Evolutionary conservation across 2,329 filamentous ascomycete species (phyloP), one percentile per base, ranked within the genome.

Genomic region (Colletotrichum camelliae): DNA sequence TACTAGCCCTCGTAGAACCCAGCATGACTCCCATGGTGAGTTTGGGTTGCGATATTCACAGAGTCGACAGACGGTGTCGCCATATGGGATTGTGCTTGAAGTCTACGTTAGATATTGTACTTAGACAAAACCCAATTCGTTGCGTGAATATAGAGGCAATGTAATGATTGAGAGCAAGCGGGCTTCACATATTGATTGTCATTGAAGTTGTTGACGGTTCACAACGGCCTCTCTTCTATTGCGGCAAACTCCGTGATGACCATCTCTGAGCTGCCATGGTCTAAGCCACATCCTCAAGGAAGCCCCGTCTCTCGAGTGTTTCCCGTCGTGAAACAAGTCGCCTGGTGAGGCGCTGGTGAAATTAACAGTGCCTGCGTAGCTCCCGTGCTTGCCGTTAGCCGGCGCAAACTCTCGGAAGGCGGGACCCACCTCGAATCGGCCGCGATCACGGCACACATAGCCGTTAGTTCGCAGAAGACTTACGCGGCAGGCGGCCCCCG

Each of bases 391-490:
- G 21, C 61, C 61, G 33, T 39, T 35, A 21, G 64, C 43, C 65
- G 65, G 65, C 18, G 43, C n/a, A 33, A 31, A 35, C 13, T 27
- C 39, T 57, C 65, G 43, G 65, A 16, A 33, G 31, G 12, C 31
- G 24, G 65, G 65, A 57, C 65, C 65, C 65, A 57, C 65, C 39
- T 67, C 65, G n/a, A 33, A 58, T 57, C 65, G 48, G 48, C n/a
- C 29, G 65, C 65, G 12, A 31, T 13, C 8, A 27, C 65, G 65
- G 65, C 65, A 67, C 31, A 37, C 29, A 8, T 52, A 39, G 35
- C 43, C 48, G 43, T 52, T 57, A 37, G 65, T 21, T 57, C 13
- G 27, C 16, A 16, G 29, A 24, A 35, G 48, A 43, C 31, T 33
- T 15, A 21, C 33, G 37, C 67, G 67, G 57, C 10, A 39, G 21